Conservation (phyloP, 768 basidiomycete genomes). For the Termitomyces sp. region DNA sequence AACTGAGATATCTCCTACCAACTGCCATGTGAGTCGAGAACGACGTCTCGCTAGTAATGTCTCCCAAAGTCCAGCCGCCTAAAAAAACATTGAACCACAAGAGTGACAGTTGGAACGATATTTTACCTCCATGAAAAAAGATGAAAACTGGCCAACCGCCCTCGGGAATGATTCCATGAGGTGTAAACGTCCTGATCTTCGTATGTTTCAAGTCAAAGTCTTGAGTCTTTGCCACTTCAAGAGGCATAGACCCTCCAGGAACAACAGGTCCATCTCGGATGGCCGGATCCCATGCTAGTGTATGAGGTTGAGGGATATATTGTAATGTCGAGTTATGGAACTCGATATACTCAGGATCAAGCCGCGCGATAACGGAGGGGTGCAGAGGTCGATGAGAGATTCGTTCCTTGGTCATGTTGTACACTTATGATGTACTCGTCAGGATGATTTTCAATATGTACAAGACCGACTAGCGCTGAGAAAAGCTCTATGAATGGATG, state of each 20-base stretch:
- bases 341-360: conserved; percentile 62
- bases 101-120: neutral
- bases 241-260: conserved; percentile 50
- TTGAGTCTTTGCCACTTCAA: conserved; percentile 48
- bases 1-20: conserved; percentile 27
- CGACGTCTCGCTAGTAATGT: conserved; percentile 50
- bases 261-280: conserved; percentile 48
- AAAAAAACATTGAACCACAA: neutral
- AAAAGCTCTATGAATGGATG: neutral
- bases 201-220: conserved; percentile 50
- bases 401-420: conserved; percentile 2
- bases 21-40: conserved; percentile 59
- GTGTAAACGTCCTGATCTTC: conserved; percentile 60
- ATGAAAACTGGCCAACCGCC: conserved; percentile 69
- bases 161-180: conserved; percentile 41
- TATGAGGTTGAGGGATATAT: conserved; percentile 44
- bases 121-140: conserved; percentile 68
- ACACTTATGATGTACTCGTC: neutral
- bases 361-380: conserved; percentile 46
- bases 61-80: conserved; percentile 80
- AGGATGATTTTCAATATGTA: neutral
- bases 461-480: neutral
- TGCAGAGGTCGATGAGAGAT: conserved; percentile 46
- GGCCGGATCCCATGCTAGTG: conserved; percentile 54
- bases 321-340: conserved; percentile 51